phyloP scores from a whole-genome alignment of 495 filamentous ascomycete species.

The Hypoxylon lenormandii region DNA sequence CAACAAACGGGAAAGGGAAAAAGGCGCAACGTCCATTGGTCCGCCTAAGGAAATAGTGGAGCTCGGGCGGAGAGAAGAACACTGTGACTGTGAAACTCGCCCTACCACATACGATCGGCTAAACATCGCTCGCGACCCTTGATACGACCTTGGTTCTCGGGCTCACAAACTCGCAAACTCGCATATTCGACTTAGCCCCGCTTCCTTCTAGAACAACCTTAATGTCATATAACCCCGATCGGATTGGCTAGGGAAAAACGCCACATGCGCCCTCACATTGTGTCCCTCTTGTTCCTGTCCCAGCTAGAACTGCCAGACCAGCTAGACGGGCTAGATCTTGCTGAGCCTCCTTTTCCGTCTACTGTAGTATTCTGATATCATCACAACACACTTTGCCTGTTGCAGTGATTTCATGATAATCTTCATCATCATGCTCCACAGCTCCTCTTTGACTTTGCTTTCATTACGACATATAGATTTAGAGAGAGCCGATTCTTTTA shows the following conservation, averaged over 20 bases:
- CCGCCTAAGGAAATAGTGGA: constrained; percentile 5
- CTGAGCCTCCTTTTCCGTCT: constrained; percentile 26
- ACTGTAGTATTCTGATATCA: too few species aligned
- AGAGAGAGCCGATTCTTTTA: too few species aligned
- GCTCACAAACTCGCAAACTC: not conserved
- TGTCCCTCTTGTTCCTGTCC: not conserved
- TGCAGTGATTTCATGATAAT: too few species aligned
- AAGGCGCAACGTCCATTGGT: constrained; percentile 24
- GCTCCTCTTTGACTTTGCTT: too few species aligned
- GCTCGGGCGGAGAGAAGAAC: constrained; percentile 23
- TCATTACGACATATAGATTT: too few species aligned
- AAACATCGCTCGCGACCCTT: constrained; percentile 4
- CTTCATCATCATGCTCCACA: too few species aligned
- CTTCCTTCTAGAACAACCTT: constrained; percentile 45
- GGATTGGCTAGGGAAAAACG: constrained; percentile 14
- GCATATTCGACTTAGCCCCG: constrained; percentile 4
- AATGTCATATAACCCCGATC: constrained; percentile 19
- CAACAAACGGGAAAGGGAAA: constrained; percentile 33
- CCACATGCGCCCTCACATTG: constrained; percentile 26
- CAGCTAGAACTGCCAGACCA: too few species aligned
- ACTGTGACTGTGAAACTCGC: constrained; percentile 23
- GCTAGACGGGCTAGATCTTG: constrained; percentile 18
- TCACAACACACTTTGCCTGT: too few species aligned
- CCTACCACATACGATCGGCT: constrained; percentile 21
- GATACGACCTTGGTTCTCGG: too few species aligned